These are phyloP conservation scores for Diplodia intermedia DNA, from an alignment of 2,329 filamentous ascomycete species.

Conservation along the genomic window DNA sequence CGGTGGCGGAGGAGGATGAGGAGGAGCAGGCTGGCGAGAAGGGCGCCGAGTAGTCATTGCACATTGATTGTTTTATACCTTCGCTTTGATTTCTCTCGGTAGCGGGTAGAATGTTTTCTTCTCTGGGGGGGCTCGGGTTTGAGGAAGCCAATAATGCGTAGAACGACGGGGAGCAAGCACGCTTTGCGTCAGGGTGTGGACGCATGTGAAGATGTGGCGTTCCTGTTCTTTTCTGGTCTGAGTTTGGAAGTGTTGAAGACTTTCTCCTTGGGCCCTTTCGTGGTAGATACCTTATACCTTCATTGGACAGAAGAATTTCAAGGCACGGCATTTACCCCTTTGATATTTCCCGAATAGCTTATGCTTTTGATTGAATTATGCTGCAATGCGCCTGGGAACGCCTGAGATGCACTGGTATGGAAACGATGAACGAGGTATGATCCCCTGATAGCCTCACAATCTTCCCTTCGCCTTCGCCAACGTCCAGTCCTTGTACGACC, in stretches of 20 bases:
- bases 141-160: constrained; percentile 17
- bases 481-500: constrained; percentile 94
- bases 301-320: not conserved
- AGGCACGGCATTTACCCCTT: not conserved
- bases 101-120: not conserved
- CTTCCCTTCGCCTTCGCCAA: constrained; percentile 44
- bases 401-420: constrained; percentile 15
- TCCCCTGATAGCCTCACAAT: not conserved
- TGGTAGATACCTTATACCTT: constrained; percentile 20
- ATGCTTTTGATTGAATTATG: not conserved
- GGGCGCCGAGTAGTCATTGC: not conserved
- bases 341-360: not conserved
- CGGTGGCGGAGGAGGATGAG: not conserved
- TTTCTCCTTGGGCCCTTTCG: not conserved
- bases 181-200: not conserved
- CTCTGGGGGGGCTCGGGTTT: not conserved
- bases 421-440: not conserved
- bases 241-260: not conserved
- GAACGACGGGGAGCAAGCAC: constrained; percentile 7
- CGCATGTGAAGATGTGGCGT: constrained; percentile 12
- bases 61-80: constrained; percentile 7
- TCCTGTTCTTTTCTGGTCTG: not conserved
- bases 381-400: constrained; percentile 2
- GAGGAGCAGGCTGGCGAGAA: not conserved
- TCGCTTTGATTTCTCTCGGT: constrained; percentile 2